Evolutionary conservation across 768 basidiomycete genomes (phyloP).

Genomic region (Serendipita sp.): DNA sequence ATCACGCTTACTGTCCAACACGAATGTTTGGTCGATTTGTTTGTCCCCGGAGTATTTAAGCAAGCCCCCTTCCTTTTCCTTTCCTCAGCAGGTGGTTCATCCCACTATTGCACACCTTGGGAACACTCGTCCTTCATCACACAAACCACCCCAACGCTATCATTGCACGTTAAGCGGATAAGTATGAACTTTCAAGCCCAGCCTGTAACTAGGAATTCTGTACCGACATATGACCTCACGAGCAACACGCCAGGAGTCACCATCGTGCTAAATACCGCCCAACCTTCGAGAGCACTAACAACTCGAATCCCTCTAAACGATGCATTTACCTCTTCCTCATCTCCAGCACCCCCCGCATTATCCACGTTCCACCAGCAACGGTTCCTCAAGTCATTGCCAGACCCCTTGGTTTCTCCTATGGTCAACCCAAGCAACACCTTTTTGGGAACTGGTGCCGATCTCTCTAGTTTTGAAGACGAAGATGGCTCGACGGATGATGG

Average conservation of each 20-base stretch:
- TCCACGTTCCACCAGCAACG: background rate
- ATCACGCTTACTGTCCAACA: background rate
- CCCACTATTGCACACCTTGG: background rate
- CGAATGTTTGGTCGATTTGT: background rate
- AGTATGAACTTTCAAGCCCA: background rate
- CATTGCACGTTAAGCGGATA: background rate
- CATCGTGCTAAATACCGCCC: background rate
- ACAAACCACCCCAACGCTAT: background rate
- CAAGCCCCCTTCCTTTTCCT: background rate
- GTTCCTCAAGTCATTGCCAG: background rate
- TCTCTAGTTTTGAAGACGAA: slow-evolving; percentile 2
- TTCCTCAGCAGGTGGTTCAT: background rate
- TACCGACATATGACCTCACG: background rate
- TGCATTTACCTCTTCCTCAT: background rate
- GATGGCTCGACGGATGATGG: background rate
- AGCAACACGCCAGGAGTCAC: background rate
- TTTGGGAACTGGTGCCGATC: background rate
- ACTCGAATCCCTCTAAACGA: background rate
- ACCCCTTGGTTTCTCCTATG: background rate
- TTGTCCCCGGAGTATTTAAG: background rate
- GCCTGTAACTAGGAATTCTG: background rate
- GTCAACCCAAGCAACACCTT: background rate
- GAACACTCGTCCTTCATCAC: background rate
- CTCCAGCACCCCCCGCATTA: background rate
- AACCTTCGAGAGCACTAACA: background rate